Percentiles rank a stretch among this genome's conserved stretches.
Evolutionary conservation across 768 basidiomycete genomes (phyloP).

Genomic region (Pleurotus giganteus): DNA sequence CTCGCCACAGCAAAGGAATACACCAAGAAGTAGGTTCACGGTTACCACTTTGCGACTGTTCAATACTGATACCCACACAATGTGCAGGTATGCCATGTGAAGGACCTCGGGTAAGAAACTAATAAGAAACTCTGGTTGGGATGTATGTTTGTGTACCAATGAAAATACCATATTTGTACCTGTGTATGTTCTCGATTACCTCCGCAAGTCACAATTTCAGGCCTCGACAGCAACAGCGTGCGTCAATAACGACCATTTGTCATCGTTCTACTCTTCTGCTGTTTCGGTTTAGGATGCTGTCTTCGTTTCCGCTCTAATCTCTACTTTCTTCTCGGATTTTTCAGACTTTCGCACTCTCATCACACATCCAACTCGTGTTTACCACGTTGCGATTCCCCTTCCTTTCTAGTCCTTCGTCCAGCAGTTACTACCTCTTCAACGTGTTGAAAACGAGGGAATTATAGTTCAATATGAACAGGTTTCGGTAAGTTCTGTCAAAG

Average conservation of each 20-base stretch:
- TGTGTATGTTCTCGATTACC: background rate
- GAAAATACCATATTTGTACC: background rate
- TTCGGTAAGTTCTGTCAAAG: constrained; percentile 60
- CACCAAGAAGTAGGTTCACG: constrained; percentile 69
- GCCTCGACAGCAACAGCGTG: background rate
- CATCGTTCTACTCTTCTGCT: background rate
- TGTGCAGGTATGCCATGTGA: constrained; percentile 26
- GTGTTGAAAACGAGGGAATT: constrained; percentile 66
- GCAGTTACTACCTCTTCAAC: constrained; percentile 40
- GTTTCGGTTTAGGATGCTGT: background rate
- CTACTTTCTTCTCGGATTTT: constrained; percentile 24
- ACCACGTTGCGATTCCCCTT: constrained; percentile 67
- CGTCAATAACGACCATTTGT: background rate
- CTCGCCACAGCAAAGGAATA: constrained; percentile 75
- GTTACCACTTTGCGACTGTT: background rate
- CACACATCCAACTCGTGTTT: constrained; percentile 59
- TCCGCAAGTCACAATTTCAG: background rate
- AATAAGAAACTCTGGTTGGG: background rate
- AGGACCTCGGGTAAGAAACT: background rate
- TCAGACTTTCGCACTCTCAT: constrained; percentile 29
- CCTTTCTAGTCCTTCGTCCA: constrained; percentile 32
- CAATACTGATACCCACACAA: background rate
- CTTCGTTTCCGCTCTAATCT: constrained; percentile 9
- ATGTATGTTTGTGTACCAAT: background rate
- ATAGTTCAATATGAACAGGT: constrained; percentile 63